Base-by-base conservation (phyloP, 2,329 filamentous ascomycete species). In the Pseudocercospora cruenta region DNA sequence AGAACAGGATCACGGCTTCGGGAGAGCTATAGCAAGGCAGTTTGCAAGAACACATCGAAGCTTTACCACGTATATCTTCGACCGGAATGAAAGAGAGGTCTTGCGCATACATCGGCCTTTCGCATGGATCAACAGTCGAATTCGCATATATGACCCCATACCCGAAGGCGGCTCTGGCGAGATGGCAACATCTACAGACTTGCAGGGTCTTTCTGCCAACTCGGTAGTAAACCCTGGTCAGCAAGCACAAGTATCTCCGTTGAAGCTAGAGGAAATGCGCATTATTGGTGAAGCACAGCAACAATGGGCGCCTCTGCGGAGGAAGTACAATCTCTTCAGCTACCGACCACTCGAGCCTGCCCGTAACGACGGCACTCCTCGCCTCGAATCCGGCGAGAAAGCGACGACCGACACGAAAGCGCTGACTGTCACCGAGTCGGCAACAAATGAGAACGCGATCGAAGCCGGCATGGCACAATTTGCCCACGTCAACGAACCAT, bases 261-360 rank as follows among this genome's bases (percentile, higher is more conserved):
- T 88, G 5, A 79, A 80, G n/a, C 71, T 88, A 19, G 80, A 80
- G 2, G 80, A 86, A 8, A 89, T 90, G 87, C 83, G 85, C 28
- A 82, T 90, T 24, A 85, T 90, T 66, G 88, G 88, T 33, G 85
- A 88, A 77, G 84, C 86, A 45, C 86, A 89, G 70, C 87, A 88
- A 70, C 82, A 88, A 74, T 90, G 88, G 88, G 86, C 86, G 1
- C 86, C 85, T 0, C 72, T 89, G 5, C 80, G 87, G 39, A 79
- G 88, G 24, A 90, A 89, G 74, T 90, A 90, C 78, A 87, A 89
- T 69, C 79, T 90, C 16, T 90, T 88, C 74, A 82, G 87, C n/a
- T 84, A 84, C 60, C 82, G 86, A 22, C 77, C 82, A 28, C 63
- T 74, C 8, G 64, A 64, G 6, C 62, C 71, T 26, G 76, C 82